Percentiles rank a stretch among this genome's conserved stretches.
phyloP scores from a whole-genome alignment of 345 rosid genomes.

The Aurinia saxatilis region DNA sequence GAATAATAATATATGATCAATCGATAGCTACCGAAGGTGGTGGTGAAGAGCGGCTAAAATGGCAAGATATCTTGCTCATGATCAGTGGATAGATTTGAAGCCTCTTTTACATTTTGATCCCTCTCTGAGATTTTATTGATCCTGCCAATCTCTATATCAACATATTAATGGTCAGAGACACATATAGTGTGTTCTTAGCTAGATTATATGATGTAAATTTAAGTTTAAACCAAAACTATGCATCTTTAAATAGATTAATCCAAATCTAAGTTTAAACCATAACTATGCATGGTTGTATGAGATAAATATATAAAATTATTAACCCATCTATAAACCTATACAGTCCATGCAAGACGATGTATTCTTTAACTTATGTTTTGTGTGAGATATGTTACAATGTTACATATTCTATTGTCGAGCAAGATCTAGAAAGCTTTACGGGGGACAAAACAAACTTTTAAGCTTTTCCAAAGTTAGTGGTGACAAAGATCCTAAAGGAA shows the following conservation, averaged over 20 bases:
- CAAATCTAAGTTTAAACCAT: not conserved
- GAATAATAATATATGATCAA: not conserved
- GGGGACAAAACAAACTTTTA: conserved; percentile 17
- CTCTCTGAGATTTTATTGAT: not conserved
- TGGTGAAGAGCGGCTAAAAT: conserved; percentile 13
- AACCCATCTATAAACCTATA: not conserved
- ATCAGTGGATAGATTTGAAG: conserved; percentile 17
- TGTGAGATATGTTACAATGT: not conserved
- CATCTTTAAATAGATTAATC: not conserved
- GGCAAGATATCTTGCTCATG: conserved; percentile 22
- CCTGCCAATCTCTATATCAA: conserved; percentile 12
- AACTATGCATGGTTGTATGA: not conserved
- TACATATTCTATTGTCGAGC: not conserved
- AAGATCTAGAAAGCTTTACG: conserved; percentile 10
- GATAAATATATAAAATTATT: not conserved
- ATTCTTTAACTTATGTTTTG: not conserved
- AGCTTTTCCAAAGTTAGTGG: conserved; percentile 21
- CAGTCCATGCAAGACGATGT: conserved; percentile 1
- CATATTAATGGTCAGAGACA: not conserved
- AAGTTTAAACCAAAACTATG: no score
- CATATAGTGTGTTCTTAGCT: not conserved
- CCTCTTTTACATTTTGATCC: conserved; percentile 11
- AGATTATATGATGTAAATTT: no score
- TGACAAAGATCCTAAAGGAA: conserved; percentile 24
- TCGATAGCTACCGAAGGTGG: not conserved